phyloP scores from a whole-genome alignment of 225 moss, liverwort and hornwort species.

The Ulota crispa region DNA sequence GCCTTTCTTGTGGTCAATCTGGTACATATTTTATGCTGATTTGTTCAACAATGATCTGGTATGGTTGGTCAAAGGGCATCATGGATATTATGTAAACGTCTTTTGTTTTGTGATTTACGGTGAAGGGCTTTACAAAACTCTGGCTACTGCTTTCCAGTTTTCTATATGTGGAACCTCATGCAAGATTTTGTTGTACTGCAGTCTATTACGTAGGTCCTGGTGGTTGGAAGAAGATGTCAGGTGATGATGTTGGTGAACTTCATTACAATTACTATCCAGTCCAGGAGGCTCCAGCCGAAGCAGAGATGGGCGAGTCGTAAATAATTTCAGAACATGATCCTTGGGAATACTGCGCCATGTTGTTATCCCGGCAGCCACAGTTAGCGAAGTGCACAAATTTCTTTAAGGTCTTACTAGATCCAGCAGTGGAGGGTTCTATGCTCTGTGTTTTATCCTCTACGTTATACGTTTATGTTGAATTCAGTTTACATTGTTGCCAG shows the following conservation, averaged over 20 bases:
- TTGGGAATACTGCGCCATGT: not conserved
- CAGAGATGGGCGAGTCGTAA: constrained; percentile 76
- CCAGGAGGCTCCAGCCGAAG: constrained; percentile 59
- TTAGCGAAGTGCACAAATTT: constrained; percentile 7
- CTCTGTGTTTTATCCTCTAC: not conserved
- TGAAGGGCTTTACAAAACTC: not conserved
- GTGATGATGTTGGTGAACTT: constrained; percentile 85
- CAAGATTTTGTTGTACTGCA: constrained; percentile 23
- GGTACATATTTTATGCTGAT: not conserved
- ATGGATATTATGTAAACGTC: not conserved
- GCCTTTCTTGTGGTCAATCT: not conserved
- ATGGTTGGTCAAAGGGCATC: not conserved
- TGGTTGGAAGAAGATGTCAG: constrained; percentile 85
- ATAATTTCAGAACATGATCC: not conserved
- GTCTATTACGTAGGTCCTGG: constrained; percentile 81
- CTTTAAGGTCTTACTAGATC: constrained; percentile 6
- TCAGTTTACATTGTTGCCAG: constrained; percentile 5
- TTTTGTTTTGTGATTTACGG: not conserved
- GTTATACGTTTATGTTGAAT: constrained; percentile 6
- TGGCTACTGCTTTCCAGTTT: not conserved
- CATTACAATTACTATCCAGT: constrained; percentile 82
- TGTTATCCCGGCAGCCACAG: not conserved
- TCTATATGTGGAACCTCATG: not conserved
- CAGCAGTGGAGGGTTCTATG: not conserved
- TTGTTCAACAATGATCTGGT: not conserved